A percentile compares a stretch with the other conserved stretches of the same genome.
These are phyloP conservation scores for Suillus clintonianus DNA, from an alignment of 768 basidiomycete genomes.

Conservation along the genomic window DNA sequence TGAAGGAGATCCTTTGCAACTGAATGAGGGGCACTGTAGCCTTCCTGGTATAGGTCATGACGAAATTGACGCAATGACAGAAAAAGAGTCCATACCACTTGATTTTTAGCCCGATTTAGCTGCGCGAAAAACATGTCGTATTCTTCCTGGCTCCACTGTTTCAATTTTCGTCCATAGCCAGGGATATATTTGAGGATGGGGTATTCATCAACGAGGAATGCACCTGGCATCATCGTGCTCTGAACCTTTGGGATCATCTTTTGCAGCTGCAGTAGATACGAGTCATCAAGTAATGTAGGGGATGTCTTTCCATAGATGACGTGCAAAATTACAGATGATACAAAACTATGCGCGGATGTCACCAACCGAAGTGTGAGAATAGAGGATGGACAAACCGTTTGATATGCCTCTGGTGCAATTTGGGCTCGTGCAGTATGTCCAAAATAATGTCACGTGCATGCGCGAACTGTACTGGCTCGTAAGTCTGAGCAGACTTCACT, in stretches of 20 bases:
- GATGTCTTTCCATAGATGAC: conserved; percentile 30
- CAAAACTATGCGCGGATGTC: conserved; percentile 17
- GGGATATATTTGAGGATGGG: conserved; percentile 51
- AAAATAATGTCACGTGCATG: conserved; percentile 28
- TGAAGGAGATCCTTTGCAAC: conserved; percentile 58
- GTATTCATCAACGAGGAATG: conserved; percentile 36
- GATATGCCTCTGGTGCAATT: conserved; percentile 21
- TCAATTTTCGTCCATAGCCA: conserved; percentile 58
- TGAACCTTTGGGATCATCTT: conserved; percentile 31
- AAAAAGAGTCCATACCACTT: conserved; percentile 36
- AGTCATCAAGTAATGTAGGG: conserved; percentile 17
- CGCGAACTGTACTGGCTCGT: conserved; percentile 46
- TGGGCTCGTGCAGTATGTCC: conserved; percentile 26
- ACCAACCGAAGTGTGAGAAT: not conserved
- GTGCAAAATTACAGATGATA: conserved; percentile 25
- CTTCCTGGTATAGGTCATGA: conserved; percentile 6
- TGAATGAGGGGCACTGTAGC: conserved; percentile 21
- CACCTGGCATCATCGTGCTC: conserved; percentile 31
- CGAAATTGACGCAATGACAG: conserved; percentile 26
- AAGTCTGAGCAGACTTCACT: conserved; percentile 45
- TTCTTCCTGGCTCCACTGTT: conserved; percentile 55
- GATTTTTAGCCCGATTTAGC: conserved; percentile 43
- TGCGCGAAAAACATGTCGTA: conserved; percentile 49
- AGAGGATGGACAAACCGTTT: conserved; percentile 44
- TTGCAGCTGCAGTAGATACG: conserved; percentile 28